Evolutionary conservation across 805 yeast genomes (phyloP), one percentile per base, ranked within the genome.

Genomic region (Wickerhamomyces chaumierensis): DNA sequence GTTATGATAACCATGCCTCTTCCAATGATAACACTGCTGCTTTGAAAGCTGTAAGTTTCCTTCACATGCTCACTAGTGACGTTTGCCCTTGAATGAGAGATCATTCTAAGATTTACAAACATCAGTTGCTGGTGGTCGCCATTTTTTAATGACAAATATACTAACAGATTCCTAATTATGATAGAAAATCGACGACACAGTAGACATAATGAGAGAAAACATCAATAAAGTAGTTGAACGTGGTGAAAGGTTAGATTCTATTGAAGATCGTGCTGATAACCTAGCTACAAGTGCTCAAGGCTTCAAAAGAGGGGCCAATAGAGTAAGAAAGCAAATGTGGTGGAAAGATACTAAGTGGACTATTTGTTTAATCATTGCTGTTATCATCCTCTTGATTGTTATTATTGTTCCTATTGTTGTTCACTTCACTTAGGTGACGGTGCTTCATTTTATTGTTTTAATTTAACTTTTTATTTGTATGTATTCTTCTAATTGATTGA

Each of bases 241-340:
- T 60, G 97, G 97, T 46, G 96, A 92, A 56, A 78, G 94, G 49
- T 70, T 90, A 47, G 95, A 90, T 50, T 78, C 87, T 35, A 79
- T 90, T 49, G 95, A 88, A 55, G 92, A 84, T 58, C 84, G 87
- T 58, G 92, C 97, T 9, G 95, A 87, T 54, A 86, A 83, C 59
- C 72, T 90, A 51, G 95, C 95, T 34, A 85, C 80, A 35, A 75
- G 85, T 35, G 97, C 98, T 9, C 90, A 85, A 51, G 92, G 95
- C 29, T 90, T 92, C 68, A 85, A 94, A 59, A 75, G 95, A 58
- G 94, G 96, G 32, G 97, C 98, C 42, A 90, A 90, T 65, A 79
- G 94, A 52, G 96, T 90, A 36, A 83, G 98, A 65, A 90, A 88
- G 62, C 94, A 88, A 57, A 90, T 90, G 96, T 90, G 97, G 97